A percentile compares a stretch with the other conserved stretches of the same genome.
phyloP scores from a whole-genome alignment of 805 yeast species.

The Metschnikowia borealis region DNA sequence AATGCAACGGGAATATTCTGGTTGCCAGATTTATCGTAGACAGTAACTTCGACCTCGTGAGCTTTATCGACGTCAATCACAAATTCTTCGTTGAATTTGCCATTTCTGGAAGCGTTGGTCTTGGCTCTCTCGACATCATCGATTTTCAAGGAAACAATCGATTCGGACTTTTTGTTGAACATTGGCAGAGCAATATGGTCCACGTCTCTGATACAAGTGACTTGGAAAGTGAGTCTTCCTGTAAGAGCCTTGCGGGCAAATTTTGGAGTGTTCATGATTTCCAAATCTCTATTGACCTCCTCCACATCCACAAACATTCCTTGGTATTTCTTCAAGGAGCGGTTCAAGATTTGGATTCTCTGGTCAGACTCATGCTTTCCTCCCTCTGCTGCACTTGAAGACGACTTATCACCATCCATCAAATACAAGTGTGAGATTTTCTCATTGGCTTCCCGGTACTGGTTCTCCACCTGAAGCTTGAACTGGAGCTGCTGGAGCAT shows the following conservation, averaged over 20 bases:
- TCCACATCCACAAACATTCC: constrained; percentile 77
- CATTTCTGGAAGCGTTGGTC: constrained; percentile 71
- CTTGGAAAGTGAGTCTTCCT: constrained; percentile 71
- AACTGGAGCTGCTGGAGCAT: constrained; percentile 95
- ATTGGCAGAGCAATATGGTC: constrained; percentile 88
- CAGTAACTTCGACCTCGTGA: constrained; percentile 84
- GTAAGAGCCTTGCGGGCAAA: constrained; percentile 79
- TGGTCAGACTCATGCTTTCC: constrained; percentile 82
- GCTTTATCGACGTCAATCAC: constrained; percentile 82
- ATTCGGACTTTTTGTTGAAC: constrained; percentile 74
- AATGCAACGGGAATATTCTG: constrained; percentile 82
- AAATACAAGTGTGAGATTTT: constrained; percentile 82
- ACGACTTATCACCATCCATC: constrained; percentile 85
- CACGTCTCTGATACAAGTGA: constrained; percentile 78
- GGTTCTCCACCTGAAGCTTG: constrained; percentile 89
- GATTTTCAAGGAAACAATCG: constrained; percentile 70
- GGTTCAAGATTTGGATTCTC: constrained; percentile 77
- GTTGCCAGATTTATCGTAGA: constrained; percentile 73
- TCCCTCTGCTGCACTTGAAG: constrained; percentile 83
- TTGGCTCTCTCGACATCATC: constrained; percentile 84
- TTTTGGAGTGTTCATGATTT: constrained; percentile 62
- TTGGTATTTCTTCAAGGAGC: constrained; percentile 80
- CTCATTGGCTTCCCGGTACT: constrained; percentile 88
- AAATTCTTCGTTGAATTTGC: constrained; percentile 81
- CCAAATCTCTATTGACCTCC: constrained; percentile 63